Percentiles rank a stretch among this genome's conserved stretches.
phyloP scores from a whole-genome alignment of 2,329 filamentous ascomycete species.

The Trichoderma harzianum region DNA sequence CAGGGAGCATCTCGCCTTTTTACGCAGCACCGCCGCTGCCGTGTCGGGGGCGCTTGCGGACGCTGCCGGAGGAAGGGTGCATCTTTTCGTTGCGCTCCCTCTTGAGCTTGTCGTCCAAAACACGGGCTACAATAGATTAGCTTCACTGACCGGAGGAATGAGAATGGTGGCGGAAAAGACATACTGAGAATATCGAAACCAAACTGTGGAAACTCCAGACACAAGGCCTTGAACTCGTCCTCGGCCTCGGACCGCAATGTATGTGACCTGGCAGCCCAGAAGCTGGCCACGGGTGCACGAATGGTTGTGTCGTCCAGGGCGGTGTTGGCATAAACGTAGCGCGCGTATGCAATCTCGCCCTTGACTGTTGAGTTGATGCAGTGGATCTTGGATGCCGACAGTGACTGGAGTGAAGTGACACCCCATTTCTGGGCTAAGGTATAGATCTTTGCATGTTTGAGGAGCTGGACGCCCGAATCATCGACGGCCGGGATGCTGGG shows the following conservation, averaged over 20 bases:
- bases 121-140: constrained; percentile 47
- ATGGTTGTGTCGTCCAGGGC: constrained; percentile 65
- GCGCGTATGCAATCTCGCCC: constrained; percentile 87
- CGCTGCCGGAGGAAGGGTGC: constrained; percentile 48
- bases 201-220: constrained; percentile 86
- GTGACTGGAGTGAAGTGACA: constrained; percentile 63
- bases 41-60: constrained; percentile 56
- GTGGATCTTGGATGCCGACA: constrained; percentile 88
- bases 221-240: constrained; percentile 77
- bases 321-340: constrained; percentile 84
- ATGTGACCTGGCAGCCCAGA: constrained; percentile 81
- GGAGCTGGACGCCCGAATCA: constrained; percentile 74
- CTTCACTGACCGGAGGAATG: background rate
- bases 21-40: constrained; percentile 36
- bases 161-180: constrained; percentile 25
- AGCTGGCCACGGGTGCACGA: constrained; percentile 79
- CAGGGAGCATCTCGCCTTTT: background rate
- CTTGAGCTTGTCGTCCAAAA: constrained; percentile 65
- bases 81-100: constrained; percentile 59
- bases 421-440: constrained; percentile 80
- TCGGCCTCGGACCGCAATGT: constrained; percentile 82
- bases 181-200: constrained; percentile 86
- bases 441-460: constrained; percentile 87
- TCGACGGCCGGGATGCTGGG: constrained; percentile 64
- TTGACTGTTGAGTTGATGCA: constrained; percentile 82